Evolutionary conservation across 139 green algal genomes (phyloP).

Genomic region (Chlorella sp.): DNA sequence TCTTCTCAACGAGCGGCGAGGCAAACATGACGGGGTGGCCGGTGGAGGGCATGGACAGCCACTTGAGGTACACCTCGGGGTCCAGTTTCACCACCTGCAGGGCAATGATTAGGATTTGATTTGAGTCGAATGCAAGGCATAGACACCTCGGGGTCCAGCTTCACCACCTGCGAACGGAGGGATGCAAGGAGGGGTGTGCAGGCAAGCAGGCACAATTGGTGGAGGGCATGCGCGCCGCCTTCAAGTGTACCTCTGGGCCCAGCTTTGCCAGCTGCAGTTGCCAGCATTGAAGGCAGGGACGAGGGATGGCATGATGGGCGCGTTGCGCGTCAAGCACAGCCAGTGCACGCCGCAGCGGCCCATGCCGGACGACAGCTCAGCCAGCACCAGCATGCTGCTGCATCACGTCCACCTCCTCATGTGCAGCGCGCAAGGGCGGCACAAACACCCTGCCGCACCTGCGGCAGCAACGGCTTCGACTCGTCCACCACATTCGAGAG

Average conservation of each 20-base stretch:
- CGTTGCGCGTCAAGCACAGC: no score
- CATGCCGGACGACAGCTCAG: no score
- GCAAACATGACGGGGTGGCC: constrained; percentile 36
- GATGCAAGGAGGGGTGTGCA: no score
- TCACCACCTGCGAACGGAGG: not conserved
- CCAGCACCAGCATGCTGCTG: no score
- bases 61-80: constrained; percentile 7
- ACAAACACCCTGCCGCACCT: not conserved
- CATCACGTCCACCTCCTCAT: no score
- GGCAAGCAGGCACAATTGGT: not conserved
- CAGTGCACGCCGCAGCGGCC: no score
- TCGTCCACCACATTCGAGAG: constrained; percentile 23
- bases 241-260: no score
- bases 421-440: no score
- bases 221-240: no score
- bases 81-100: constrained; percentile 25
- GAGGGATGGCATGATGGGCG: no score
- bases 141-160: not conserved
- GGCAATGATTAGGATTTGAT: not conserved
- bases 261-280: no score
- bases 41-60: constrained; percentile 28
- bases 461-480: constrained; percentile 18
- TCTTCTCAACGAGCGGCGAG: not conserved
- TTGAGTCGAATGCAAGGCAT: not conserved
- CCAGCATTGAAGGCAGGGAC: no score